A percentile compares a stretch with the other conserved stretches of the same genome.
phyloP scores from a whole-genome alignment of 2,329 filamentous ascomycete genomes.

The Amylocarpus encephaloides region DNA sequence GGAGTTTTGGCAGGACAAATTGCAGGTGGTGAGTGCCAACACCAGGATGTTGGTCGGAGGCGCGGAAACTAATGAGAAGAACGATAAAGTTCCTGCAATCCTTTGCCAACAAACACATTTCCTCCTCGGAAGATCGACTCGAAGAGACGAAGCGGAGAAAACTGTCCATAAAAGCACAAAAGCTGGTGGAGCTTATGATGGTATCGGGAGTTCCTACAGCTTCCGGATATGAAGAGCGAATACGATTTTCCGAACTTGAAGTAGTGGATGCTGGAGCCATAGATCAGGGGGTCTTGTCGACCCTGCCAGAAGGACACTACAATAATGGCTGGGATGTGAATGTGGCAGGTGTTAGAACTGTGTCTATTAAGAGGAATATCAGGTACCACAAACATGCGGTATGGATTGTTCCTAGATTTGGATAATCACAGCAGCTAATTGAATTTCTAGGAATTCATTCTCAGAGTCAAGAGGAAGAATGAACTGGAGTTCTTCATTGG shows the following conservation, averaged over 20 bases:
- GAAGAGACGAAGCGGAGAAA: conserved; percentile 96
- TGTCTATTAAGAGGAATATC: conserved; percentile 76
- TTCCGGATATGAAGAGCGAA: conserved; percentile 94
- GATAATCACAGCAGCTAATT: neutral
- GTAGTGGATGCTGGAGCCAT: conserved; percentile 91
- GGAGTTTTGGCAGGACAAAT: conserved; percentile 98
- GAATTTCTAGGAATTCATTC: conserved; percentile 63
- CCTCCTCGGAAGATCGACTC: conserved; percentile 88
- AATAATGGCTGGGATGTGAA: conserved; percentile 98
- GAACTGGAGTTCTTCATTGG: conserved; percentile 74
- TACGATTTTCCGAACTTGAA: conserved; percentile 93
- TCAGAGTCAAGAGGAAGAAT: conserved; percentile 75
- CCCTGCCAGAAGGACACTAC: conserved; percentile 81
- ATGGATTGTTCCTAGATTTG: conserved; percentile 32
- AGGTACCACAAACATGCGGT: conserved; percentile 88
- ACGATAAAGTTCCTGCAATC: conserved; percentile 82
- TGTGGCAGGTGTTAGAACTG: conserved; percentile 79
- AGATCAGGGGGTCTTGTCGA: conserved; percentile 80
- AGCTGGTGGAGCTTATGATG: conserved; percentile 98
- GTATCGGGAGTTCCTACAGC: conserved; percentile 93
- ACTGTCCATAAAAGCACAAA: conserved; percentile 85
- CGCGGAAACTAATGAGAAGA: neutral
- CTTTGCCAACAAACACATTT: conserved; percentile 95
- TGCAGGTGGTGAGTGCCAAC: conserved; percentile 69
- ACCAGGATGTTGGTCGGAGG: neutral